These are phyloP conservation scores for Melocanna baccifera DNA, from an alignment of 176 grass and related monocot genomes.

Conservation along the genomic window DNA sequence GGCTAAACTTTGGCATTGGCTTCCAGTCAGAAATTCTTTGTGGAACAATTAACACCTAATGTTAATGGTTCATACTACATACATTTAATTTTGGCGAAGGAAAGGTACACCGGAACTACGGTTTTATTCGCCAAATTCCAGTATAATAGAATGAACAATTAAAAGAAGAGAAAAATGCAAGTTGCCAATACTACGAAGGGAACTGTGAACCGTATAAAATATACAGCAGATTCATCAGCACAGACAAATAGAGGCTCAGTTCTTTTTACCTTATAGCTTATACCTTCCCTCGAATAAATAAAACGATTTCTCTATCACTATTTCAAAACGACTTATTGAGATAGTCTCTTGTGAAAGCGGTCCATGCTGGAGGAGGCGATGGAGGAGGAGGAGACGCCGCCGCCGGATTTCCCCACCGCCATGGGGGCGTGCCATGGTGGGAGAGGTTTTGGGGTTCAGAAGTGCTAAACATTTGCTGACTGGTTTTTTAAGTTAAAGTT, in stretches of 20 bases:
- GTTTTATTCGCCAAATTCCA: background rate
- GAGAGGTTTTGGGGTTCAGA: slow-evolving; percentile 18
- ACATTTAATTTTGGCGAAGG: no score
- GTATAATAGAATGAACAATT: background rate
- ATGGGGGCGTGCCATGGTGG: slow-evolving; percentile 17
- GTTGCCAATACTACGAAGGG: no score
- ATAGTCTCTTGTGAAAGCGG: slow-evolving; percentile 75
- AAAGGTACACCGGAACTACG: no score
- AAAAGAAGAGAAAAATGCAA: no score
- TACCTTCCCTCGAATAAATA: no score
- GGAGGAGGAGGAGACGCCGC: slow-evolving; percentile 16
- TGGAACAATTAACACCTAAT: no score
- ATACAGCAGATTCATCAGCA: background rate
- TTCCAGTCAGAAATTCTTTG: background rate
- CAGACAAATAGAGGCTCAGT: background rate
- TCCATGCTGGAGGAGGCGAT: slow-evolving; percentile 29
- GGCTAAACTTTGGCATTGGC: background rate
- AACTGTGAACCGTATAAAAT: background rate
- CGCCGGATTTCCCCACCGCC: slow-evolving; percentile 52
- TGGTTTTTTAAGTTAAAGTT: no score
- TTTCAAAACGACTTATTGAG: no score
- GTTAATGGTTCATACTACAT: no score
- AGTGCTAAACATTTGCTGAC: no score
- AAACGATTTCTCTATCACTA: no score
- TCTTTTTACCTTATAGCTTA: no score